phyloP scores from a whole-genome alignment of 2,329 filamentous ascomycete species.

The Neonectria punicea region DNA sequence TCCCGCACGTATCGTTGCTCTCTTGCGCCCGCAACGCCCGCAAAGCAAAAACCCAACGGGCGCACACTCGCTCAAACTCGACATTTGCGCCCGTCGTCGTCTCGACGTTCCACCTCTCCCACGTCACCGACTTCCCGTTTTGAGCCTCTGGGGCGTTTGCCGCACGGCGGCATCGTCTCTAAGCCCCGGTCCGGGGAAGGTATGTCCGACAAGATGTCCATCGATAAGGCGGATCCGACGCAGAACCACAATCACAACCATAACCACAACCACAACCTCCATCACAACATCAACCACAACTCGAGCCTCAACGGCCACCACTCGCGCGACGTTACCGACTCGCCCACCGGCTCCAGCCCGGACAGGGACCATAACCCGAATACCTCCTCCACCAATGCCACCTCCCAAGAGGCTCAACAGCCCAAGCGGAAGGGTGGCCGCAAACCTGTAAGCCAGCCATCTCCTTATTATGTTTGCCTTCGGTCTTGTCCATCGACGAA shows the following conservation, averaged over 20 bases:
- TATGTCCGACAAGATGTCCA: slow-evolving; percentile 76
- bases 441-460: slow-evolving; percentile 82
- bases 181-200: slow-evolving; percentile 50
- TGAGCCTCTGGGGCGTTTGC: slow-evolving; percentile 50
- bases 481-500: slow-evolving; percentile 3
- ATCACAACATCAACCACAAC: slow-evolving; percentile 38
- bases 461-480: slow-evolving; percentile 9
- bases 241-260: slow-evolving; percentile 48
- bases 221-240: slow-evolving; percentile 62
- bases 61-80: slow-evolving; percentile 45
- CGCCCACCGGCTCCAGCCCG: slow-evolving; percentile 69
- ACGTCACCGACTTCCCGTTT: slow-evolving; percentile 50
- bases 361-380: slow-evolving; percentile 62
- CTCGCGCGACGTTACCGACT: slow-evolving; percentile 67
- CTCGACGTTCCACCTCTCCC: slow-evolving; percentile 45
- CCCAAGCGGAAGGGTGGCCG: slow-evolving; percentile 97
- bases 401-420: slow-evolving; percentile 65
- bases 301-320: slow-evolving; percentile 50
- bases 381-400: slow-evolving; percentile 45
- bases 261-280: slow-evolving; percentile 42
- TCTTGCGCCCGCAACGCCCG: slow-evolving; percentile 50
- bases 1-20: slow-evolving; percentile 40
- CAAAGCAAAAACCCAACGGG: slow-evolving; percentile 51
- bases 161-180: slow-evolving; percentile 51
- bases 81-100: slow-evolving; percentile 44